phyloP scores from a whole-genome alignment of 2,329 filamentous ascomycete genomes.

The Juglanconis oblonga region DNA sequence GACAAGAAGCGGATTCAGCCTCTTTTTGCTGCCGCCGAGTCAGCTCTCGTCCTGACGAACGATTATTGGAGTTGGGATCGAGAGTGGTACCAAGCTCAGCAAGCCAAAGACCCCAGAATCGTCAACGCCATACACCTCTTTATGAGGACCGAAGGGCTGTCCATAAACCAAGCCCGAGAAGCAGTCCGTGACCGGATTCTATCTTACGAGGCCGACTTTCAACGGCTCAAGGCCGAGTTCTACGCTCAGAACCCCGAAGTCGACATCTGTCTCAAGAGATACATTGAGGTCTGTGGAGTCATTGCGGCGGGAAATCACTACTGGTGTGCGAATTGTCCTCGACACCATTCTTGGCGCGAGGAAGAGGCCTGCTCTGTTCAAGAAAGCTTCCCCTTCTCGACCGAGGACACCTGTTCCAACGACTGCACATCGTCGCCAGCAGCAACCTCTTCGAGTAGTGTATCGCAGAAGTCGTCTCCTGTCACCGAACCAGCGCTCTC shows the following conservation, averaged over 20 bases:
- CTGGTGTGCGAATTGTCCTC: not conserved
- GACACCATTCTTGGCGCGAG: not conserved
- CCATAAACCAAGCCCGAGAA: not conserved
- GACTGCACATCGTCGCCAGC: too few species aligned
- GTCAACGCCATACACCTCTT: not conserved
- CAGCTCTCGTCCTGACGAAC: not conserved
- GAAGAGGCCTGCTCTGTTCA: too few species aligned
- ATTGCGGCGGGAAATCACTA: not conserved
- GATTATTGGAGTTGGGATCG: constrained; percentile 4
- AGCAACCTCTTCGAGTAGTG: too few species aligned
- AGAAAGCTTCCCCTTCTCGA: too few species aligned
- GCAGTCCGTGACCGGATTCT: not conserved
- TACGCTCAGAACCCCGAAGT: not conserved
- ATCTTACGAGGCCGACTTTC: not conserved
- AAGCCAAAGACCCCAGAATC: not conserved
- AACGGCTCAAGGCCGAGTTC: not conserved
- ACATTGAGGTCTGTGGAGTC: not conserved
- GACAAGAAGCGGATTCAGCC: constrained; percentile 1
- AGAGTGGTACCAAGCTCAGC: not conserved
- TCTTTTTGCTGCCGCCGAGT: not conserved
- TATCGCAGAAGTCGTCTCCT: too few species aligned
- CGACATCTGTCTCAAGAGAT: not conserved
- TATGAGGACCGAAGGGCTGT: not conserved
- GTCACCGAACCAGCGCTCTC: too few species aligned
- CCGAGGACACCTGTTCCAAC: too few species aligned